Conservation (phyloP, 768 basidiomycete genomes). For the Lactifluus rugatus region DNA sequence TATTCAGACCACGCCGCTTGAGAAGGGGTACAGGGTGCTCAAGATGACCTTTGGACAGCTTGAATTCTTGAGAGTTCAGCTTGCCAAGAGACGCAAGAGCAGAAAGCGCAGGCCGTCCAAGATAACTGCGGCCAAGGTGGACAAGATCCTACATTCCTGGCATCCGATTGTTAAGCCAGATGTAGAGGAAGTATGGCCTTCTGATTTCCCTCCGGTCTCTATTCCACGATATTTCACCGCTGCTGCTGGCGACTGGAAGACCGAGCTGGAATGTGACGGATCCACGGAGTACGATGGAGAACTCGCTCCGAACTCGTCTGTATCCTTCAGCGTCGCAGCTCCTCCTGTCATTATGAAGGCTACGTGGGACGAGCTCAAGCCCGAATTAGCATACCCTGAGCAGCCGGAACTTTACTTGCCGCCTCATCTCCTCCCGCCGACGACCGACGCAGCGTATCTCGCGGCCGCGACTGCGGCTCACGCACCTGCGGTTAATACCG, state of each 20-base stretch:
- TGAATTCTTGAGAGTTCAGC: neutral
- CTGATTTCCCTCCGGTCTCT: neutral
- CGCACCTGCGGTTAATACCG: neutral
- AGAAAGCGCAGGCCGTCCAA: neutral
- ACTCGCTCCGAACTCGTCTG: neutral
- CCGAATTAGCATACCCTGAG: neutral
- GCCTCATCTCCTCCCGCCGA: conserved; percentile 1
- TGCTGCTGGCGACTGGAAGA: too few relatives aligned
- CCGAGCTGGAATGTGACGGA: neutral
- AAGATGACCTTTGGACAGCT: conserved; percentile 7
- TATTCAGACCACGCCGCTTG: neutral
- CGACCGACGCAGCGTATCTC: neutral
- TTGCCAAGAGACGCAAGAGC: neutral
- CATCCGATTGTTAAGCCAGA: neutral
- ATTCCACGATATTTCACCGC: neutral
- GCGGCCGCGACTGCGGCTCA: neutral
- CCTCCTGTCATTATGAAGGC: neutral
- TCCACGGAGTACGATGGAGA: neutral
- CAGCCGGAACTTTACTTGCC: conserved; percentile 5
- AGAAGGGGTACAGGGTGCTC: neutral
- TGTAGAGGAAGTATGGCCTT: neutral
- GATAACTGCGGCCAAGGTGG: neutral
- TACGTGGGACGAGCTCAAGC: neutral
- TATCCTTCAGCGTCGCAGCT: neutral
- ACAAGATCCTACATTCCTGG: neutral